phyloP scores from a whole-genome alignment of 345 rosid species.

The Eucalyptus marginata region DNA sequence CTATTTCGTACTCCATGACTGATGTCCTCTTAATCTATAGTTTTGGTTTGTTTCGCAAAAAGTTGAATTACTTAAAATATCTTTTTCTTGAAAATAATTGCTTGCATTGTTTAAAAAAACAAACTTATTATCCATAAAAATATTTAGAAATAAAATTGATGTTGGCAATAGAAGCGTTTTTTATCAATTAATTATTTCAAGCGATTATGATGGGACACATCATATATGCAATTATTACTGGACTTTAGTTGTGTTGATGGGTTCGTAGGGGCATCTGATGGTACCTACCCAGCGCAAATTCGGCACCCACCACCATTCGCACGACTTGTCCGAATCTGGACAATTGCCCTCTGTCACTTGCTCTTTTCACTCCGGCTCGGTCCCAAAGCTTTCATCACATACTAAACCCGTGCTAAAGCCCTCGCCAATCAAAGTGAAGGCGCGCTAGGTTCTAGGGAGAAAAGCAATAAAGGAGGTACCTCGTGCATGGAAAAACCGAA shows the following conservation, averaged over 20 bases:
- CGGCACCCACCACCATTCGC: neutral
- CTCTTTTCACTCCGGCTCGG: neutral
- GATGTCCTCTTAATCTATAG: neutral
- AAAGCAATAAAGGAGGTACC: neutral
- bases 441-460: neutral
- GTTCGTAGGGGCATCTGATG: neutral
- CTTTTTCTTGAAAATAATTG: too few relatives aligned
- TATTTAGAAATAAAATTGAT: too few relatives aligned
- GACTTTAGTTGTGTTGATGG: neutral
- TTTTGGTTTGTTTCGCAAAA: neutral
- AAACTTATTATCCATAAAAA: too few relatives aligned
- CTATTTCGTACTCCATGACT: neutral
- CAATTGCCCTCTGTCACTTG: neutral
- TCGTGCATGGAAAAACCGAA: neutral
- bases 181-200: too few relatives aligned
- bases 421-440: neutral
- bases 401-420: neutral
- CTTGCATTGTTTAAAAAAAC: too few relatives aligned
- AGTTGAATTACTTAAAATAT: neutral
- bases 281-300: neutral
- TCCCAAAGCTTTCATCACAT: neutral
- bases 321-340: neutral
- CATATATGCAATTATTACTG: neutral
- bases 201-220: neutral
- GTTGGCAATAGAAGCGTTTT: too few relatives aligned